Percentiles rank a stretch among this genome's conserved stretches.
Evolutionary conservation across 257 asterid species (phyloP).

Genomic region (Przewalskia tangutica): DNA sequence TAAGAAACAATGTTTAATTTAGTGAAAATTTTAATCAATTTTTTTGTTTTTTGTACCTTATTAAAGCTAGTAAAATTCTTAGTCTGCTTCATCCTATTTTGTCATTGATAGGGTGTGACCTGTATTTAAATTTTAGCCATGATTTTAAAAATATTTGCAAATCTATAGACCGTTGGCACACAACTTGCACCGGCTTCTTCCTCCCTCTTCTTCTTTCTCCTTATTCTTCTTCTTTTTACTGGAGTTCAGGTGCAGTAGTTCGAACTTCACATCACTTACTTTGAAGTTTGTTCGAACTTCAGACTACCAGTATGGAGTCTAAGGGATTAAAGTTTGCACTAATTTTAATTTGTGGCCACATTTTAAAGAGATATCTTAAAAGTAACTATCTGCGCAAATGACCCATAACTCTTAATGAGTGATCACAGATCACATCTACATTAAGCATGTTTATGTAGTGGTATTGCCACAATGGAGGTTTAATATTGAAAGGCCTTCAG

Average conservation of each 20-base stretch:
- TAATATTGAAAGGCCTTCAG: background rate
- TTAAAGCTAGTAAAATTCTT: background rate
- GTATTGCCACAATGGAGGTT: background rate
- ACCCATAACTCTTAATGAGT: background rate
- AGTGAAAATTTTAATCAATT: background rate
- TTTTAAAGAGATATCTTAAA: background rate
- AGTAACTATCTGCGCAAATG: background rate
- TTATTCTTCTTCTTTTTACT: too few relatives aligned
- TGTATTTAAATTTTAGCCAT: background rate
- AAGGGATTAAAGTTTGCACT: background rate
- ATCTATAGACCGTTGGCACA: background rate
- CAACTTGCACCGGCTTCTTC: background rate
- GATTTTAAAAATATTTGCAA: background rate
- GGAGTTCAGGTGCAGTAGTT: background rate
- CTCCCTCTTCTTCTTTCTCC: background rate
- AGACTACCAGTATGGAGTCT: background rate
- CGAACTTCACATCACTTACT: background rate
- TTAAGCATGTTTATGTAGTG: background rate
- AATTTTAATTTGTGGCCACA: background rate
- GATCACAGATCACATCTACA: background rate
- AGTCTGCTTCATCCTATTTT: background rate
- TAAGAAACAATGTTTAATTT: too few relatives aligned
- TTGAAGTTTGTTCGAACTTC: background rate
- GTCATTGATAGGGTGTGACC: background rate
- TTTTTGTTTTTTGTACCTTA: background rate